Percentiles rank a stretch among this genome's conserved stretches.
Conservation (phyloP, 2,329 filamentous ascomycete species). For the Polychaeton citri region DNA sequence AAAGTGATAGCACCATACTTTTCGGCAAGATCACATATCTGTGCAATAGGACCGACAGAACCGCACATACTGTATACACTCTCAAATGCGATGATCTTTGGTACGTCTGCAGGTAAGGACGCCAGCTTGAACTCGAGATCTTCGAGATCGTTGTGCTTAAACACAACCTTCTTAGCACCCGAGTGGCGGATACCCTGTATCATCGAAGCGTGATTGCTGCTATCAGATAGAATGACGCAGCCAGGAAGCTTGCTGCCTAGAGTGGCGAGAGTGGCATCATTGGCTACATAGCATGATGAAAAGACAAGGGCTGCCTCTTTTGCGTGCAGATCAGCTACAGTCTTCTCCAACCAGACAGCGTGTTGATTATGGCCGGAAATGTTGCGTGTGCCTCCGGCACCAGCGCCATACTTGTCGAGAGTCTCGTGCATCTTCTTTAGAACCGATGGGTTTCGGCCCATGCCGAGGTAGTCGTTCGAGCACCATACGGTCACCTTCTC, state of each 20-base stretch:
- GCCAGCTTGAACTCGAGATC: constrained; percentile 89
- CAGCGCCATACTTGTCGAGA: constrained; percentile 84
- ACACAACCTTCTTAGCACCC: constrained; percentile 91
- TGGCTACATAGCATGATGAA: constrained; percentile 95
- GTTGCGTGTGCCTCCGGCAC: constrained; percentile 89
- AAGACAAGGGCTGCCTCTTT: constrained; percentile 91
- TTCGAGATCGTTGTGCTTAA: constrained; percentile 90
- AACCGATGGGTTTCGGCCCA: constrained; percentile 83
- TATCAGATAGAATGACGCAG: constrained; percentile 96
- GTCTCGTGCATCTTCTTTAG: constrained; percentile 89
- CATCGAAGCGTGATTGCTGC: constrained; percentile 96
- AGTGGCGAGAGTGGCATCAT: constrained; percentile 91
- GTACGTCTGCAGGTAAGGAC: constrained; percentile 67
- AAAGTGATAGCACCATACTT: constrained; percentile 98
- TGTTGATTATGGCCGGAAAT: constrained; percentile 97
- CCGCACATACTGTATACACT: constrained; percentile 99
- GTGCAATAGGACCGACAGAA: constrained; percentile 87
- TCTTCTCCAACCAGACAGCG: constrained; percentile 69
- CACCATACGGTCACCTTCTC: constrained; percentile 96
- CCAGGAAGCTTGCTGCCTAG: constrained; percentile 93
- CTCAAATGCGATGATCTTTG: constrained; percentile 98
- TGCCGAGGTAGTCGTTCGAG: constrained; percentile 96
- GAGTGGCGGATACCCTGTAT: constrained; percentile 98
- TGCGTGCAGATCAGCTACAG: constrained; percentile 74
- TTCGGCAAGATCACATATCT: constrained; percentile 89